phyloP scores from a whole-genome alignment of 106 monocot genomes.

The Dendrobium nobile region DNA sequence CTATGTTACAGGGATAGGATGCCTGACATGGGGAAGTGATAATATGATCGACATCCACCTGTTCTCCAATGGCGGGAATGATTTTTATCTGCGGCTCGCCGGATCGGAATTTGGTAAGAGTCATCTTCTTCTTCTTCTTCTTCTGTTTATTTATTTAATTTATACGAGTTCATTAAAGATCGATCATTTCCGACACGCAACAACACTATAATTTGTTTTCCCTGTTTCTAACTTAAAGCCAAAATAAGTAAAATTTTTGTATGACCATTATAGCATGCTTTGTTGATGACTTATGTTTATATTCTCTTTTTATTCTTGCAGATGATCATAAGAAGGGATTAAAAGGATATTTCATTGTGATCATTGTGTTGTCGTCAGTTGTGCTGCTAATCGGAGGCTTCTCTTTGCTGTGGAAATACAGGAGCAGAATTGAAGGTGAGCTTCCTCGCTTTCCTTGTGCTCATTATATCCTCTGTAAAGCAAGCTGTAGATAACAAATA shows the following conservation, averaged over 20 bases:
- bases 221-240: no score
- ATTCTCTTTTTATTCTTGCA: neutral
- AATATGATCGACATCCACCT: conserved; percentile 21
- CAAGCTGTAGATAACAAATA: neutral
- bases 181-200: no score
- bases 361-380: neutral
- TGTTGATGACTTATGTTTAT: neutral
- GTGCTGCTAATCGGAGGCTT: neutral
- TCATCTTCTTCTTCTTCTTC: no score
- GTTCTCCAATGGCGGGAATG: conserved; percentile 16
- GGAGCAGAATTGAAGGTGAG: conserved; percentile 8
- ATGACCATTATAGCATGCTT: neutral
- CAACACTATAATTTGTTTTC: no score
- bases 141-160: no score
- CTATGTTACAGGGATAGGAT: conserved; percentile 29
- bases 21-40: conserved; percentile 34
- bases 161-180: no score
- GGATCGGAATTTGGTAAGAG: conserved; percentile 18
- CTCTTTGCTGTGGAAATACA: conserved; percentile 6
- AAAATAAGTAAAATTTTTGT: no score
- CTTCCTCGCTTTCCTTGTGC: neutral
- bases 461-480: neutral
- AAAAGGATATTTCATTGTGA: neutral
- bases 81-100: conserved; percentile 24
- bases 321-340: conserved; percentile 8